Evolutionary conservation across 805 yeast species (phyloP).

Genomic region (Metschnikowia sp.): DNA sequence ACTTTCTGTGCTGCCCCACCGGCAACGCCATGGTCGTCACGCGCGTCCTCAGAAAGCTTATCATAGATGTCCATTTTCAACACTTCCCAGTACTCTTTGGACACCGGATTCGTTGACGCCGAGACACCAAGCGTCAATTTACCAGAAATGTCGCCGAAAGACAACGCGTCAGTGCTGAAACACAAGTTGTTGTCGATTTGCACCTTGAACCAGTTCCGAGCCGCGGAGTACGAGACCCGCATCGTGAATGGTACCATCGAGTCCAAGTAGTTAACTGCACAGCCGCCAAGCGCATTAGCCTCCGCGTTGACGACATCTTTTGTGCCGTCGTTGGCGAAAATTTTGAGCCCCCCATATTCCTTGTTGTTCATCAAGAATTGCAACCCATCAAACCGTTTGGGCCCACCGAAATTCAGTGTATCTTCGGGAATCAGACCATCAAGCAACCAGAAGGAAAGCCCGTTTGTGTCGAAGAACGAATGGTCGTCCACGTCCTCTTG

Average conservation of each 20-base stretch:
- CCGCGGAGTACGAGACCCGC: constrained; percentile 56
- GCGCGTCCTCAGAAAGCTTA: constrained; percentile 50
- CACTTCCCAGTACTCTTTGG: constrained; percentile 61
- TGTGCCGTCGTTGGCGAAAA: constrained; percentile 59
- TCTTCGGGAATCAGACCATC: constrained; percentile 23
- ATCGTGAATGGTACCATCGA: constrained; percentile 68
- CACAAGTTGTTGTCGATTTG: constrained; percentile 71
- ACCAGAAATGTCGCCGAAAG: constrained; percentile 35
- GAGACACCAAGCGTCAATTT: constrained; percentile 52
- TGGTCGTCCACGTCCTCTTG: constrained; percentile 25
- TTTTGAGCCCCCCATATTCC: constrained; percentile 51
- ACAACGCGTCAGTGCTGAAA: constrained; percentile 57
- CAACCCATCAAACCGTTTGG: constrained; percentile 58
- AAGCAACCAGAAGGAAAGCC: constrained; percentile 57
- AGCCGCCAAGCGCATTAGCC: constrained; percentile 47
- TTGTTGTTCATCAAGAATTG: constrained; percentile 54
- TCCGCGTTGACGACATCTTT: constrained; percentile 28
- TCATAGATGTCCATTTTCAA: constrained; percentile 56
- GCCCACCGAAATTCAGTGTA: constrained; percentile 49
- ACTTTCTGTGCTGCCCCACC: constrained; percentile 40
- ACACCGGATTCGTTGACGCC: constrained; percentile 33
- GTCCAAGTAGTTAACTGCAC: constrained; percentile 59
- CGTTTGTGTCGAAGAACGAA: constrained; percentile 39
- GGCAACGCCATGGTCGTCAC: constrained; percentile 54
- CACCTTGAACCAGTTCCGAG: constrained; percentile 49